Conservation (phyloP, 805 yeast genomes). For the Diddensiella caesifluorescens region DNA sequence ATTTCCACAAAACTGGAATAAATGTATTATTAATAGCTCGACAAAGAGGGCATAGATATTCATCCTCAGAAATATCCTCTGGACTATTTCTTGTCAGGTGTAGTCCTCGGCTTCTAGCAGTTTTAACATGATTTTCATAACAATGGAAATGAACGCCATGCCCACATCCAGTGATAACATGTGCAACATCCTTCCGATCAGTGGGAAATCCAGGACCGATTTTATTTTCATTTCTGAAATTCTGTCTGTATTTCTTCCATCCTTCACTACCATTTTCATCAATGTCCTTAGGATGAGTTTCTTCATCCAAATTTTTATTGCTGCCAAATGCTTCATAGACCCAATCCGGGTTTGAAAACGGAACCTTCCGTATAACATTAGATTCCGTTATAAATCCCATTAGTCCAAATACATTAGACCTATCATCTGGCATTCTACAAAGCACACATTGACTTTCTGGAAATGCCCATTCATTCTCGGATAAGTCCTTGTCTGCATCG, state of each 20-base stretch:
- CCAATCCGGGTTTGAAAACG: conserved; percentile 62
- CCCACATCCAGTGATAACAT: conserved; percentile 71
- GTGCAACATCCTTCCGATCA: conserved; percentile 16
- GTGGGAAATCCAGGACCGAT: conserved; percentile 70
- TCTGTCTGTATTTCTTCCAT: conserved; percentile 39
- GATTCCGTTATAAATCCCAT: conserved; percentile 56
- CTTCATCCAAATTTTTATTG: conserved; percentile 35
- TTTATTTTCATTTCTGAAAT: conserved; percentile 37
- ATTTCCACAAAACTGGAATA: conserved; percentile 64
- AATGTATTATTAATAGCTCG: conserved; percentile 80
- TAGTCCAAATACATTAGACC: conserved; percentile 69
- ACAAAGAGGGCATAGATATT: conserved; percentile 86
- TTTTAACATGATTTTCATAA: conserved; percentile 54
- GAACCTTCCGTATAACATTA: conserved; percentile 58
- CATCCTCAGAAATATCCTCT: conserved; percentile 62
- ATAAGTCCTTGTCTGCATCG: conserved; percentile 29
- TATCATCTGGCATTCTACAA: conserved; percentile 70
- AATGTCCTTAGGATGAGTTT: conserved; percentile 12
- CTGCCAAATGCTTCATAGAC: conserved; percentile 57
- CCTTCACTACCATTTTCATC: conserved; percentile 25
- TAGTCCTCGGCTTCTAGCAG: conserved; percentile 50
- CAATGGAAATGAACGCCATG: conserved; percentile 90
- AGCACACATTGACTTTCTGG: conserved; percentile 74
- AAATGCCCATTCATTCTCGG: conserved; percentile 46
- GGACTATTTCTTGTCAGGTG: conserved; percentile 82